Base-by-base conservation (phyloP, 2,329 filamentous ascomycete genomes). In the Bipolaris cookei region DNA sequence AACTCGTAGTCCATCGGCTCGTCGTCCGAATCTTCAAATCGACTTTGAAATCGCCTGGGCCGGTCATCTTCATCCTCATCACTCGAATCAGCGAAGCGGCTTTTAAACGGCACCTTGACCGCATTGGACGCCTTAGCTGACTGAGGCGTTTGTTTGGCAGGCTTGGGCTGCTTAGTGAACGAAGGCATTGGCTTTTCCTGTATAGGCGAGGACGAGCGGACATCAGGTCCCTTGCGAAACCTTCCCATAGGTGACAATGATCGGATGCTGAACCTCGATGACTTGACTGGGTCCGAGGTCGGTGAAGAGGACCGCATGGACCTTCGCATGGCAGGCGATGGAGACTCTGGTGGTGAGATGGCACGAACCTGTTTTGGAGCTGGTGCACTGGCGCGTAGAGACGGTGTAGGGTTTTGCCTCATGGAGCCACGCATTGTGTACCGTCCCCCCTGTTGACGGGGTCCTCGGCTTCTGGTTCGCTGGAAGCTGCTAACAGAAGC, bases 401-500 rank as follows among this genome's bases (percentile, higher is more conserved):
- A 70, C 16, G 71, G 72, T 14, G 68, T 58, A 35, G 71, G 61
- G 25, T 64, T 63, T 45, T 61, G 56, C 37, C 92, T 84, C 90
- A 97, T 90, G 1, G 90, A 91, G 49, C 82, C 84, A 55, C 88
- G 88, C 81, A 96, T 91, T 1, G 80, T 83, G 51, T 86, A 84
- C 21, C 77, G 69, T 3, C 79, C 79, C 0, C 82, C 81, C 41
- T 81, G 67, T 50, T 54, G 72, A 2, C 59, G 54, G 58, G 46
- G 57, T 50, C 55, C 64, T 55, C 78, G 72, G 35, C 83, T 78
- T 59, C 84, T 64, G 28, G 62, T 58, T 25, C 91, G 88, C 69
- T 86, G 89, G 79, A 97, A 97, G 72, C 91, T 96, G 77, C 90
- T 96, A 20, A 77, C 80, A 3, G 81, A 82, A 34, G 79, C 79